Evolutionary conservation across 1,284 basidiomycete species (phyloP), one percentile per base, ranked within the genome.

Genomic region (Ustilago loliicola): DNA sequence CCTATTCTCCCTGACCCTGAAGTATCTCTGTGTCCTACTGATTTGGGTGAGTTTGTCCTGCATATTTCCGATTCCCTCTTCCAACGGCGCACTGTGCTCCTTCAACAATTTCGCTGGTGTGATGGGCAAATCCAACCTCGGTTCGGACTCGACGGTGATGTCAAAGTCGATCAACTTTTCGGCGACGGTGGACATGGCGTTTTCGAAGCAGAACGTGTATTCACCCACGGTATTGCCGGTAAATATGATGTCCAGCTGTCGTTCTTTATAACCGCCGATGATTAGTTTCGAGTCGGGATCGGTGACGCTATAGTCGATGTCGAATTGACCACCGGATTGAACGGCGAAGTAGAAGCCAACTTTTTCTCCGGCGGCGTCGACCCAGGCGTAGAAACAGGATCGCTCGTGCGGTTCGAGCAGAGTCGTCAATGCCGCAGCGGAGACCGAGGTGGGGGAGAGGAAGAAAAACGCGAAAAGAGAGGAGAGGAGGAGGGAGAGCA

Each of bases 151-250:
- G 27, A 86, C 84, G n/a, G 85, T 86, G 57, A 86, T 85, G 66
- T 86, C 85, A 52, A 86, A 85, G 63, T 86, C 85, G 54, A 86
- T 57, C 32, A 84, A 68, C 63, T 86, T 86, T 21, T 85, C 84
- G 11, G 70, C 77, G 23, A 80, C 63, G 9, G 74, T 75, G 30
- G 71, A 79, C 59, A 73, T 68, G 15, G 96, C 94, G 87, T 99
- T 99, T 86, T 95, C 93, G 86, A 99, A 98, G 89, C 97, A 99
- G 89, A 99, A 99, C 2, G 94, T 89, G 88, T 98, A 98, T 90
- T 99, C 97, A 82, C 96, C 96, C 65, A 93, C 90, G 40, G 90
- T 90, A 88, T 98, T 96, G 15, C 94, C 96, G 5, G 97, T 99
- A 79, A 99, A 91, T 73, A 99, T 94, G 85, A 93, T 98, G 90